Base-by-base conservation (phyloP, 2,329 filamentous ascomycete genomes). In the Fusarium sarcochroum region DNA sequence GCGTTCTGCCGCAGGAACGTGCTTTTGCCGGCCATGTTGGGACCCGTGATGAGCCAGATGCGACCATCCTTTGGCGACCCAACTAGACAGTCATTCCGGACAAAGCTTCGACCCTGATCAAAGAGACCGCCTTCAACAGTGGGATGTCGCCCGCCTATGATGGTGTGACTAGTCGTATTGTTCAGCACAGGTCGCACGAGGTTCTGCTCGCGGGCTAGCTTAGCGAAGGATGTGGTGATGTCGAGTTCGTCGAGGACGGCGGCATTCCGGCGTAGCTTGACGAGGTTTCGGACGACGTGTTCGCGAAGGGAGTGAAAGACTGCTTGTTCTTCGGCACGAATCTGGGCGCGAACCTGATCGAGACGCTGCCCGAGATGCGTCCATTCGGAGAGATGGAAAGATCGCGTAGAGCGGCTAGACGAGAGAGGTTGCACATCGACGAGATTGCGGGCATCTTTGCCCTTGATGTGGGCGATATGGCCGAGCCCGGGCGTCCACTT, bases 11-110 rank as follows among this genome's bases (percentile, higher is more conserved):
- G 91, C 7, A 99, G 85, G 76, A 97, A 99, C 0, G 96, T 99
- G 77, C 91, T 95, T 81, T 99, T 99, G 47, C 96, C 96, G 2
- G 91, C 96, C 96, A 99, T 99, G 80, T 99, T 99, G n/a, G 96
- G 96, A 0, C 96, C 83, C 71, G 92, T 87, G 87, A 95, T 82
- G 78, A 88, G 73, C 90, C 90, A 83, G 80, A 93, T 54, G 83
- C 85, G 73, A 82, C 89, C 84, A 83, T 91, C 80, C 86, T 37
- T 90, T 77, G 67, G 87, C 79, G 80, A 89, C n/a, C 92, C 92
- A 4, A 98, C 85, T 37, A 92, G 84, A 78, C 93, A 97, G 80
- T 98, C 93, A 73, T 98, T 98, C 49, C 89, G 86, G 44, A 93
- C 90, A 76, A 98, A 98, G 13, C 82, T 89, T 30, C 93, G 89